Conservation (phyloP, 805 yeast genomes). For the Lipomyces lipofer region DNA sequence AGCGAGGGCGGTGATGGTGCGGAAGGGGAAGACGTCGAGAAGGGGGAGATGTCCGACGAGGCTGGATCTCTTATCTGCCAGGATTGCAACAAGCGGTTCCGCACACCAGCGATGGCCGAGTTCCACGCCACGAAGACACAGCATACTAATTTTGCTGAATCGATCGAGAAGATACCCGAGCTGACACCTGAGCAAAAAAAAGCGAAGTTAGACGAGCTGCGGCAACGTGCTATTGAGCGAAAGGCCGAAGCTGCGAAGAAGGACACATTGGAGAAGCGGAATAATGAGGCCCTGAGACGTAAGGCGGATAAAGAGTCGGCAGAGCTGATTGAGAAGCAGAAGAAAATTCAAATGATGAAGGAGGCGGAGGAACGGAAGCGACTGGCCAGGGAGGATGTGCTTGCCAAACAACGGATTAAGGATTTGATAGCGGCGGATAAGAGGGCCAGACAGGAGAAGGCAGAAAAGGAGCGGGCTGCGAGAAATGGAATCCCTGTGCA, state of each 20-base stretch:
- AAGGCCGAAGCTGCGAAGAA: slow-evolving; percentile 38
- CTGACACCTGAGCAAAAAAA: slow-evolving; percentile 37
- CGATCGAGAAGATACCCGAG: slow-evolving; percentile 28
- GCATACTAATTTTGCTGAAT: slow-evolving; percentile 29
- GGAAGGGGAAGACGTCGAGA: slow-evolving; percentile 15
- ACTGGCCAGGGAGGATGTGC: slow-evolving; percentile 37
- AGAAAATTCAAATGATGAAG: slow-evolving; percentile 37
- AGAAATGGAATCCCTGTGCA: slow-evolving; percentile 17
- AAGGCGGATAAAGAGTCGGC: slow-evolving; percentile 38
- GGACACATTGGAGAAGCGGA: slow-evolving; percentile 35
- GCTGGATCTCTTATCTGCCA: slow-evolving; percentile 32
- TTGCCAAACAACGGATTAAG: slow-evolving; percentile 38
- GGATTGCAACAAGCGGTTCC: slow-evolving; percentile 29
- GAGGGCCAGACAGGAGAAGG: slow-evolving; percentile 35
- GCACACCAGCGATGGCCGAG: slow-evolving; percentile 27
- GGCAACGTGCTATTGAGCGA: slow-evolving; percentile 37
- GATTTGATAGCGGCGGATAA: slow-evolving; percentile 42
- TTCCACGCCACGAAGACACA: slow-evolving; percentile 27
- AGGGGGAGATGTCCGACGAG: slow-evolving; percentile 25
- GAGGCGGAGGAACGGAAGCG: slow-evolving; percentile 38
- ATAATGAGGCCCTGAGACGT: slow-evolving; percentile 36
- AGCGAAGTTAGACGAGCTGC: slow-evolving; percentile 37
- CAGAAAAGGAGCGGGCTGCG: slow-evolving; percentile 21
- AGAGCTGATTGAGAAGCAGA: slow-evolving; percentile 36
- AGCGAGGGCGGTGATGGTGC: slow-evolving; percentile 2